Evolutionary conservation across 345 rosid species (phyloP).

Genomic region (Populus euphratica): DNA sequence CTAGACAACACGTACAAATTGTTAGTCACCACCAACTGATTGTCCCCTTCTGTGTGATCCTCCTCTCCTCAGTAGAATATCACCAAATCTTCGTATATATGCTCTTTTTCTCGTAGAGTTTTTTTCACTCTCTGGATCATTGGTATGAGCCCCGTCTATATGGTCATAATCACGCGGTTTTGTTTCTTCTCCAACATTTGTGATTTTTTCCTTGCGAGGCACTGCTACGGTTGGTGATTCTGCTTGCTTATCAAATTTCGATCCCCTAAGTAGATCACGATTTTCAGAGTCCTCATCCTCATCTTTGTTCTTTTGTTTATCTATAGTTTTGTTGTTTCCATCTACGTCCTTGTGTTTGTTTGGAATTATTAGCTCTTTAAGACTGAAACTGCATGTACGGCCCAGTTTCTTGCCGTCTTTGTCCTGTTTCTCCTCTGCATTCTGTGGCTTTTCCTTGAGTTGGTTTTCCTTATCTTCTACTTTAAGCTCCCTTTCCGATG

Average conservation of each 20-base stretch:
- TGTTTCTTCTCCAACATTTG: constrained; percentile 39
- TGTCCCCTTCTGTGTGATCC: constrained; percentile 35
- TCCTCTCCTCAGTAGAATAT: constrained; percentile 50
- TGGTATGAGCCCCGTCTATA: constrained; percentile 40
- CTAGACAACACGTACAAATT: not conserved
- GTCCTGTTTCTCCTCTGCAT: constrained; percentile 25
- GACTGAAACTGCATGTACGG: constrained; percentile 45
- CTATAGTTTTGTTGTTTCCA: constrained; percentile 27
- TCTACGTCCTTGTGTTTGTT: constrained; percentile 36
- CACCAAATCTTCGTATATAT: constrained; percentile 66
- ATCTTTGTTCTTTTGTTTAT: constrained; percentile 14
- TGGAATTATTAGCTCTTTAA: constrained; percentile 48
- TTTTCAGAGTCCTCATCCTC: constrained; percentile 18
- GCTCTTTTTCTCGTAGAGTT: constrained; percentile 66
- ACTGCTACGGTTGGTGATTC: constrained; percentile 38
- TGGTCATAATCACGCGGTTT: constrained; percentile 51
- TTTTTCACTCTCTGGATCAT: constrained; percentile 50
- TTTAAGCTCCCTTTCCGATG: constrained; percentile 22
- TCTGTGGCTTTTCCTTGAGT: constrained; percentile 24
- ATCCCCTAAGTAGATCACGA: constrained; percentile 57
- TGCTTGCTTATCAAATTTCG: constrained; percentile 53
- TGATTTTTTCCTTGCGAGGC: constrained; percentile 39
- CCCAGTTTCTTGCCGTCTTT: constrained; percentile 33
- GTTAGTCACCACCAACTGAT: constrained; percentile 8
- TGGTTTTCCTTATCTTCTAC: constrained; percentile 19